Percentiles rank a stretch among this genome's conserved stretches.
Conservation (phyloP, 495 filamentous ascomycete genomes). For the Talaromyces proteolyticus region DNA sequence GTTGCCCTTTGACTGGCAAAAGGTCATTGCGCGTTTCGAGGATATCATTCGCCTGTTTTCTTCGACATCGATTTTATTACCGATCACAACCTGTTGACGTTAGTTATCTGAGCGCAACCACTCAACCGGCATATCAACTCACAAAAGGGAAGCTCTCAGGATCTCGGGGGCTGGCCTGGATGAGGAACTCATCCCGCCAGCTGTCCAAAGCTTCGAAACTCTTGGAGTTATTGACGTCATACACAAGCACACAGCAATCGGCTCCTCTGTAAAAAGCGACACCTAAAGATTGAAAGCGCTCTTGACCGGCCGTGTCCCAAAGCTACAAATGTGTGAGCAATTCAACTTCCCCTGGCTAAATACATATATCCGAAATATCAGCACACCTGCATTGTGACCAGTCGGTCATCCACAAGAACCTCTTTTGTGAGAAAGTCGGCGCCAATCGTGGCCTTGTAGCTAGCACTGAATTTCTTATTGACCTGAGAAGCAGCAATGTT, state of each 20-base stretch:
- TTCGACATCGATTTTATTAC: conserved; percentile 98
- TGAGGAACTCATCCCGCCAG: conserved; percentile 98
- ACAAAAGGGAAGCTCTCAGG: conserved; percentile 98
- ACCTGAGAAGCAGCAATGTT: conserved; percentile 50
- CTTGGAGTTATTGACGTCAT: conserved; percentile 98
- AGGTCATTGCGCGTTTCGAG: conserved; percentile 90
- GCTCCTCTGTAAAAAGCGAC: conserved; percentile 98
- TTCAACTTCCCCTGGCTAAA: neutral
- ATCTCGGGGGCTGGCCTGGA: conserved; percentile 93
- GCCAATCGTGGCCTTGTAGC: conserved; percentile 99
- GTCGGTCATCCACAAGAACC: conserved; percentile 91
- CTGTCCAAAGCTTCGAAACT: conserved; percentile 97
- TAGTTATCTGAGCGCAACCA: conserved; percentile 4
- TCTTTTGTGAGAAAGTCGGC: conserved; percentile 99
- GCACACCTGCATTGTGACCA: conserved; percentile 96
- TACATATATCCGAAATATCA: neutral
- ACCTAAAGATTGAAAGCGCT: conserved; percentile 94
- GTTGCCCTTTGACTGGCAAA: conserved; percentile 88
- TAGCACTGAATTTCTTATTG: conserved; percentile 99
- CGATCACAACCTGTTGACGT: conserved; percentile 68
- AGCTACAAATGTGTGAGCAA: conserved; percentile 49
- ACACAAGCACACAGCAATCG: conserved; percentile 97
- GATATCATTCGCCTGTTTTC: conserved; percentile 97
- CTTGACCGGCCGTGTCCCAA: conserved; percentile 98
- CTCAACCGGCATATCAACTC: conserved; percentile 26